Conservation (phyloP, 2,329 filamentous ascomycete species). For the Chrysosporium keratinophilum region DNA sequence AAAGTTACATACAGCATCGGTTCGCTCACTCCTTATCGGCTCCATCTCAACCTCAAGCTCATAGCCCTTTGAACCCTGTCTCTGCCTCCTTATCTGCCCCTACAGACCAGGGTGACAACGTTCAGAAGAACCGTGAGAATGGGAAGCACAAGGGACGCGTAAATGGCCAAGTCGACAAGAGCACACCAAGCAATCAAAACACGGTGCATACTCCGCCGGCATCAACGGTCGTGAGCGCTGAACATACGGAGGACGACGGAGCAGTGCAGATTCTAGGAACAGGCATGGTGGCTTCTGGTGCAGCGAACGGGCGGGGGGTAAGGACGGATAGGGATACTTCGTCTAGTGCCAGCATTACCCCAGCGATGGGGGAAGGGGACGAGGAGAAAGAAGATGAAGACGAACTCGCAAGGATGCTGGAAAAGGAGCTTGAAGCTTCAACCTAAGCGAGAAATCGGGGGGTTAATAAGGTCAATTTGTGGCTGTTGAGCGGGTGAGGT, state of each 20-base stretch:
- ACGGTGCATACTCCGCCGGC: background rate
- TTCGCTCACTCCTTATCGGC: background rate
- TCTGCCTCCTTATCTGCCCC: background rate
- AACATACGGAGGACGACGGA: background rate
- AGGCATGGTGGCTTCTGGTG: background rate
- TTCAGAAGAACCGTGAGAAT: background rate
- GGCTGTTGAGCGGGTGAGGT: background rate
- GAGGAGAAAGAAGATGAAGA: constrained; percentile 16
- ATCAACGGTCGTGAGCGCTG: background rate
- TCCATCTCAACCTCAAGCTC: background rate
- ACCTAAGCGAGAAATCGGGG: background rate
- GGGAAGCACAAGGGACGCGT: background rate
- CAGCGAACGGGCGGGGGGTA: background rate
- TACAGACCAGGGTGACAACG: background rate
- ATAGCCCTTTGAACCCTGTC: background rate
- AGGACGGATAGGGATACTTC: background rate
- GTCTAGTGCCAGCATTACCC: background rate
- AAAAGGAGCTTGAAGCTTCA: constrained; percentile 20
- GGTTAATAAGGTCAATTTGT: background rate
- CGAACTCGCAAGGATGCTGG: constrained; percentile 22
- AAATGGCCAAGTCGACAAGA: background rate
- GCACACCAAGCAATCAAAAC: background rate
- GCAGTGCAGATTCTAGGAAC: background rate
- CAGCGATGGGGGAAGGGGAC: background rate
- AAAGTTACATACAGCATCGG: constrained; percentile 5